These are phyloP conservation scores for Suillus plorans DNA, from an alignment of 768 basidiomycete species.

Conservation along the genomic window DNA sequence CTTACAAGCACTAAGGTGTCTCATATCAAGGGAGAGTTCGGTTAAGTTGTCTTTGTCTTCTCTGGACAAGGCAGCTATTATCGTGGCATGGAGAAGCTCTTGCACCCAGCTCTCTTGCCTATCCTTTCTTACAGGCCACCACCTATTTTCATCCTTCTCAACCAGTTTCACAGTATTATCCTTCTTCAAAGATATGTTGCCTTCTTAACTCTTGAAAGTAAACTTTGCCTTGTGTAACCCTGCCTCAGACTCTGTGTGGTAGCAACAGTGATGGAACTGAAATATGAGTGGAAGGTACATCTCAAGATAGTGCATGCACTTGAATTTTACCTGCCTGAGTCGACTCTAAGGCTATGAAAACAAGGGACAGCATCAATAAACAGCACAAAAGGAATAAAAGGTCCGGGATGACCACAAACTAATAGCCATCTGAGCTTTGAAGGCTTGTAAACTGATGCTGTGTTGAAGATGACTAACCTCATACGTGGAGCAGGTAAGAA, in stretches of 20 bases:
- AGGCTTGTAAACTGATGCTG: too few species aligned
- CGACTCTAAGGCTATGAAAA: too few species aligned
- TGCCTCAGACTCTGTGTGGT: slow-evolving; percentile 56
- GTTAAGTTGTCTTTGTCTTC: slow-evolving; percentile 60
- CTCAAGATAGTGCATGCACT: too few species aligned
- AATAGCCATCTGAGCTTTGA: too few species aligned
- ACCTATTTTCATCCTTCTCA: slow-evolving; percentile 92
- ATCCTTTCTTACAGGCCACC: slow-evolving; percentile 94
- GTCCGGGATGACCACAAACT: too few species aligned
- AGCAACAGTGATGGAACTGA: slow-evolving; percentile 56
- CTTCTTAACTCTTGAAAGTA: slow-evolving; percentile 89
- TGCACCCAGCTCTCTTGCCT: slow-evolving; percentile 53
- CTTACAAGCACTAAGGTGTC: slow-evolving; percentile 38
- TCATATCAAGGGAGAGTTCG: slow-evolving; percentile 25
- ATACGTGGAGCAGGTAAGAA: too few species aligned
- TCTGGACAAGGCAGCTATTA: slow-evolving; percentile 75
- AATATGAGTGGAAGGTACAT: slow-evolving; percentile 40
- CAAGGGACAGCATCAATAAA: too few species aligned
- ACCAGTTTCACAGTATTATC: slow-evolving; percentile 91
- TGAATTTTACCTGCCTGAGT: too few species aligned
- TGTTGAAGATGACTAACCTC: too few species aligned
- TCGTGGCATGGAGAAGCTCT: slow-evolving; percentile 55
- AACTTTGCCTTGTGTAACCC: slow-evolving; percentile 87
- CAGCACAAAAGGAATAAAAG: too few species aligned
- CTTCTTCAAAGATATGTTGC: slow-evolving; percentile 87